Evolutionary conservation across 495 filamentous ascomycete genomes (phyloP).

Genomic region (Sordaria brevicollis): DNA sequence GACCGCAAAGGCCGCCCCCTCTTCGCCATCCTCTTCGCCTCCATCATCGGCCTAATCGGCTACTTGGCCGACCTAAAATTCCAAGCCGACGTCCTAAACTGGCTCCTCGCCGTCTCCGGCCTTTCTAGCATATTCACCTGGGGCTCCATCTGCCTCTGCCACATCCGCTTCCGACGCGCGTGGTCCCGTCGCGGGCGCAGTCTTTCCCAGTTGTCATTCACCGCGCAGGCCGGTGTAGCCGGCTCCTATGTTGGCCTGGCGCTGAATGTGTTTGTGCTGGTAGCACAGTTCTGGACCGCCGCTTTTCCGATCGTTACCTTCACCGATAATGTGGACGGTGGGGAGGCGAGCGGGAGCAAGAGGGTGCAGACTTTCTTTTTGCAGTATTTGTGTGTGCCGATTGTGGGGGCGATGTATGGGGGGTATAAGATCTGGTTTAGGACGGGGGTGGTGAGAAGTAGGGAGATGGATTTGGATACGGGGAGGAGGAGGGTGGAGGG

Average conservation of each 20-base stretch:
- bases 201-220: constrained; percentile 69
- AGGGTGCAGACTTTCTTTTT: constrained; percentile 55
- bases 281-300: constrained; percentile 91
- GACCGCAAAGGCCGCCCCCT: constrained; percentile 77
- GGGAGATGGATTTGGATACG: constrained; percentile 77
- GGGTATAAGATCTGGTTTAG: constrained; percentile 68
- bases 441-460: constrained; percentile 53
- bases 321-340: neutral
- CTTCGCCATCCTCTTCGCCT: constrained; percentile 58
- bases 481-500: constrained; percentile 63
- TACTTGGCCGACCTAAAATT: constrained; percentile 63
- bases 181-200: constrained; percentile 62
- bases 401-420: constrained; percentile 67
- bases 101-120: constrained; percentile 85
- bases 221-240: constrained; percentile 64
- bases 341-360: neutral
- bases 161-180: constrained; percentile 83
- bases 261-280: constrained; percentile 71
- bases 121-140: constrained; percentile 89
- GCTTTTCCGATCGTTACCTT: constrained; percentile 56
- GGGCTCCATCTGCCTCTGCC: constrained; percentile 77
- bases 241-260: constrained; percentile 78
- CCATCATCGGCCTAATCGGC: constrained; percentile 60
- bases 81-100: constrained; percentile 59
- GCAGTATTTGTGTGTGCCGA: constrained; percentile 72